Percentiles rank a stretch among this genome's conserved stretches.
Conservation (phyloP, 306 rosid species). For the Acacia melanoxylon region DNA sequence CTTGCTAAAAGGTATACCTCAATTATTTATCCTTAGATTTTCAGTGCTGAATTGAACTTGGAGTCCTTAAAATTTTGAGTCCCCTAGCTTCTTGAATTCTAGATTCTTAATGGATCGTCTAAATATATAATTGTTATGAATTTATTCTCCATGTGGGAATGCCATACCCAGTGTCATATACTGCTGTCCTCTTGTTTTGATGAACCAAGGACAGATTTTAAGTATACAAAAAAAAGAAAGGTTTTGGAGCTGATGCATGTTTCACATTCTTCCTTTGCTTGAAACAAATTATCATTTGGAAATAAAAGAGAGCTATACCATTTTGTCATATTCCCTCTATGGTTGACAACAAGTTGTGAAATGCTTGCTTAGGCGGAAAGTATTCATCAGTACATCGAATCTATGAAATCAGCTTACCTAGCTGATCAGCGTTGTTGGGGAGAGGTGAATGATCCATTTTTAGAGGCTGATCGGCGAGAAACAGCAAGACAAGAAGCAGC, state of each 20-base stretch:
- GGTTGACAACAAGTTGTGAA: slow-evolving; percentile 28
- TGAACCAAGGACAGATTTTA: not conserved
- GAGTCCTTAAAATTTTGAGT: not conserved
- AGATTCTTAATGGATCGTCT: not conserved
- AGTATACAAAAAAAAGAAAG: not conserved
- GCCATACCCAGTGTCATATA: not conserved
- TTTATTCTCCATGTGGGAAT: not conserved
- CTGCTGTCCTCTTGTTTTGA: slow-evolving; percentile 19
- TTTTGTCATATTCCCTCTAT: slow-evolving; percentile 29
- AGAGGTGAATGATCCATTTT: slow-evolving; percentile 85
- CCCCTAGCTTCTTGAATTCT: not conserved
- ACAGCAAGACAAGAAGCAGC: slow-evolving; percentile 96
- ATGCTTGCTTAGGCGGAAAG: slow-evolving; percentile 74
- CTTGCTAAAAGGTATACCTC: not conserved
- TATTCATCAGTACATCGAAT: slow-evolving; percentile 90
- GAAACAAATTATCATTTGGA: not conserved
- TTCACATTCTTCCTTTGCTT: slow-evolving; percentile 18
- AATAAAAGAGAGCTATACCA: slow-evolving; percentile 8
- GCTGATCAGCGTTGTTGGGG: slow-evolving; percentile 85
- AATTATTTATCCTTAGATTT: not conserved
- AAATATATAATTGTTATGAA: not conserved
- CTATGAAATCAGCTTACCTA: slow-evolving; percentile 88
- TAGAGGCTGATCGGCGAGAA: slow-evolving; percentile 97
- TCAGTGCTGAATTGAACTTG: slow-evolving; percentile 9
- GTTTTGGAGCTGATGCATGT: slow-evolving; percentile 8